Percentiles rank a stretch among this genome's conserved stretches.
These are phyloP conservation scores for Dictyostelium intermedium DNA, from an alignment of 78 protist genomes.

Conservation along the genomic window DNA sequence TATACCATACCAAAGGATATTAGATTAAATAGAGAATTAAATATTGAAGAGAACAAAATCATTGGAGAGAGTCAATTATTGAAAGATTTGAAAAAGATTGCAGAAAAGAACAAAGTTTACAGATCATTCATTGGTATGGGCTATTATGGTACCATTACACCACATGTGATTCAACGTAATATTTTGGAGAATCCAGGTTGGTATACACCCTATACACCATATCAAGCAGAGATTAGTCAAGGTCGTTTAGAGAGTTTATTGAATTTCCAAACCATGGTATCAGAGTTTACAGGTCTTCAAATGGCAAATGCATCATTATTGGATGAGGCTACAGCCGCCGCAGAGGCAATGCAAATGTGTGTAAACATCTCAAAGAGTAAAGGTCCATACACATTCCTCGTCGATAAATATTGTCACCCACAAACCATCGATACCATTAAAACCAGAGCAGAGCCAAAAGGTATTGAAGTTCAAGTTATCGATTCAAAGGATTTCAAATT, in stretches of 20 bases:
- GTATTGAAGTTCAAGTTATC: conserved; percentile 74
- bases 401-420: conserved; percentile 86
- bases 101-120: conserved; percentile 27
- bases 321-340: conserved; percentile 97
- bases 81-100: background rate
- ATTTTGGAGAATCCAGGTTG: conserved; percentile 98
- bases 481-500: conserved; percentile 61
- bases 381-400: conserved; percentile 73
- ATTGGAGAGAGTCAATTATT: conserved; percentile 51
- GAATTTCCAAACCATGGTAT: conserved; percentile 97
- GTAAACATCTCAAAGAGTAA: conserved; percentile 46
- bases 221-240: conserved; percentile 99
- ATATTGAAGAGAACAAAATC: conserved; percentile 13
- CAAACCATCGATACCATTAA: conserved; percentile 91
- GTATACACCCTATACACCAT: conserved; percentile 99
- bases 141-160: conserved; percentile 86
- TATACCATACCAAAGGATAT: conserved; percentile 85
- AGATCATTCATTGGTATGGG: conserved; percentile 90
- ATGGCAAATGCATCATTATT: conserved; percentile 97
- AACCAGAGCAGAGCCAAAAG: conserved; percentile 91
- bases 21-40: conserved; percentile 31
- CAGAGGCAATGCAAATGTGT: conserved; percentile 96
- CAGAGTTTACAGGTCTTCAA: conserved; percentile 93
- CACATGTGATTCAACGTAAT: conserved; percentile 95
- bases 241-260: conserved; percentile 97